Evolutionary conservation across 768 basidiomycete genomes (phyloP), one percentile per base, ranked within the genome.

Genomic region (Tulasnella sp.): DNA sequence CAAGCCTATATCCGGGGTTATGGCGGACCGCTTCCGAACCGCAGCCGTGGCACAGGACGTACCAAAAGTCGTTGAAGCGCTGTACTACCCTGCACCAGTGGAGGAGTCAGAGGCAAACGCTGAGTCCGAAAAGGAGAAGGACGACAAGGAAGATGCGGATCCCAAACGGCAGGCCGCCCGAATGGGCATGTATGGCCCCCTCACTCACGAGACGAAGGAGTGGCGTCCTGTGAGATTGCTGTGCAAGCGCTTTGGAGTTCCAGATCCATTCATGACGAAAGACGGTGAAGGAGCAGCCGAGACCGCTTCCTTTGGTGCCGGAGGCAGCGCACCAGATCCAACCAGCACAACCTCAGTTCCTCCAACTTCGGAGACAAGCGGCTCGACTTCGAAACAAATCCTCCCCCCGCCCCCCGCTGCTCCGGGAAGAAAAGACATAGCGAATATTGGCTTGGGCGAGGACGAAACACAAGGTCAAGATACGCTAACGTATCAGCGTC

Each of bases 171-270:
- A 93, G 79, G 96, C 97, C 0, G 96, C 94, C 12, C 85, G 87
- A 37, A 82, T 91, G 82, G 96, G 94, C 34, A 95, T 97, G 93
- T 99, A 91, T 81, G 97, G 97, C 0, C 85, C 88, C 17, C 83
- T 96, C 82, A 99, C 97, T 39, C 85, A 97, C 49, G 92, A 93
- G 78, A 84, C 86, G 40, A 86, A 84, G 75, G 82, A 86, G 0
- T 99, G 94, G 91, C 89, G 90, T 80, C 97, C 97, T 1, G 89
- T 89, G n/a, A 86, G 86, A 72, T 84, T 99, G 71, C 84, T 99
- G 34, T 98, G 95, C 84, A 97, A 97, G 82, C 89, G 97, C 39
- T 98, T 99, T 82, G 92, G 93, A 0, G 92, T 99, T 42, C 92
- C 90, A 80, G 94, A 96, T 79, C 96, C 96, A 0, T 81, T 80